Conservation (phyloP, 208 protist genomes). For the Trypanosoma melophagium region DNA sequence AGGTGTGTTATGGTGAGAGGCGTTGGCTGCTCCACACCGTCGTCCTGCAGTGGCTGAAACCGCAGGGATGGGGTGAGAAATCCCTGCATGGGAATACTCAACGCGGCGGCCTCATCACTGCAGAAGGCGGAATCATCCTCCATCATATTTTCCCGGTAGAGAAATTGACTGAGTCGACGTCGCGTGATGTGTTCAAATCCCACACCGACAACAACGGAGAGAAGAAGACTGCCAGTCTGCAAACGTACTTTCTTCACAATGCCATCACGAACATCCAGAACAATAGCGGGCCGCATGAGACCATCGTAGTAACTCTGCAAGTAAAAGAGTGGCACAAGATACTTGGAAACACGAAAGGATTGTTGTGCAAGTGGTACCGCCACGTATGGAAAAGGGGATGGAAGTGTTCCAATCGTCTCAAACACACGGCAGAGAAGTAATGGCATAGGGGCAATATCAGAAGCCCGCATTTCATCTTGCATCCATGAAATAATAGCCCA, state of each 20-base stretch:
- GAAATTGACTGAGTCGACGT: conserved; percentile 39
- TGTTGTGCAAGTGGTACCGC: conserved; percentile 48
- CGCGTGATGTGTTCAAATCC: conserved; percentile 57
- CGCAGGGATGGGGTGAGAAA: conserved; percentile 4
- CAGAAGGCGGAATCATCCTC: background rate
- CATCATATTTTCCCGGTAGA: conserved; percentile 14
- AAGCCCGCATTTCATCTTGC: conserved; percentile 45
- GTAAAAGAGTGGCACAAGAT: conserved; percentile 51
- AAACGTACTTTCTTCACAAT: conserved; percentile 56
- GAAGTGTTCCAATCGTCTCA: conserved; percentile 57
- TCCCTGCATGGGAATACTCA: background rate
- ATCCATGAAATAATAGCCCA: conserved; percentile 46
- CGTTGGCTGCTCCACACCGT: too few relatives aligned
- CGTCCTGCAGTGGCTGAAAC: too few relatives aligned
- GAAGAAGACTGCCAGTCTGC: conserved; percentile 42
- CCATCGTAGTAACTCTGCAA: conserved; percentile 57
- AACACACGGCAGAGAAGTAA: conserved; percentile 59
- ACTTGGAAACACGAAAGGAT: conserved; percentile 49
- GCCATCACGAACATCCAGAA: conserved; percentile 57
- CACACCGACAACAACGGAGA: conserved; percentile 44
- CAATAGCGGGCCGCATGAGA: conserved; percentile 43
- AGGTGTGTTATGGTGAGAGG: too few relatives aligned
- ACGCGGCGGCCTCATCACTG: too few relatives aligned
- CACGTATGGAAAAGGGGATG: conserved; percentile 59
- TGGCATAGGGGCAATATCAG: conserved; percentile 48